phyloP scores from a whole-genome alignment of 148 eudicot genomes.

The Camellia lanceoleosa region DNA sequence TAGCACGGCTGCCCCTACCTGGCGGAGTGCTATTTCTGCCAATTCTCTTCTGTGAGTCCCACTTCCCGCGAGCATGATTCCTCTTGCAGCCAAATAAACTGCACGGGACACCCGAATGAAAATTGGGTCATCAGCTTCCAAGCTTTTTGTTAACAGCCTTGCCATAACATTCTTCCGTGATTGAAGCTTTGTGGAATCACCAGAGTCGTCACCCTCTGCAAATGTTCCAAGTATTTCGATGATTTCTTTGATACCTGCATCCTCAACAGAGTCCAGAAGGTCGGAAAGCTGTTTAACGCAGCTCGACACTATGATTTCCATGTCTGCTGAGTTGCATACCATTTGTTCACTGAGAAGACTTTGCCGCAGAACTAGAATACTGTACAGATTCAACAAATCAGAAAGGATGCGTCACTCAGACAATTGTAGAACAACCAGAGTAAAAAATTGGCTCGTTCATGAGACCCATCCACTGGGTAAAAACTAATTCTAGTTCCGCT shows the following conservation, averaged over 20 bases:
- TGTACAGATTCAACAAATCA: constrained; percentile 21
- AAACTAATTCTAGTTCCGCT: too few species aligned
- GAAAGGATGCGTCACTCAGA: not conserved
- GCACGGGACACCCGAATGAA: constrained; percentile 46
- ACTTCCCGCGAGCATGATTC: constrained; percentile 41
- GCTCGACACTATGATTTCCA: constrained; percentile 27
- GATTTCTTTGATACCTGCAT: constrained; percentile 41
- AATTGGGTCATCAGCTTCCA: constrained; percentile 50
- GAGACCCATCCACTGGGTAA: too few species aligned
- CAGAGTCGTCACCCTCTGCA: constrained; percentile 13
- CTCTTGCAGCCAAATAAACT: constrained; percentile 45
- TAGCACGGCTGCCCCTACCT: constrained; percentile 37
- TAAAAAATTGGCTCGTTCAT: too few species aligned
- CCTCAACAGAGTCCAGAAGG: constrained; percentile 28
- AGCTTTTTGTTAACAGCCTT: constrained; percentile 40
- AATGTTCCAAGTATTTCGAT: constrained; percentile 22
- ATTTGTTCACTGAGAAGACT: constrained; percentile 38
- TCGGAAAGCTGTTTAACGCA: constrained; percentile 30
- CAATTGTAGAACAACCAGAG: not conserved
- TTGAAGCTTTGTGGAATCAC: constrained; percentile 20
- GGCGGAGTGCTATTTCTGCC: constrained; percentile 36
- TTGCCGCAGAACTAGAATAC: constrained; percentile 55
- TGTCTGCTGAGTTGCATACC: constrained; percentile 27
- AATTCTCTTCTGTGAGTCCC: constrained; percentile 31
- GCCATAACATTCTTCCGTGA: constrained; percentile 37